A percentile compares a stretch with the other conserved stretches of the same genome.
Evolutionary conservation across 1,284 basidiomycete species (phyloP).

Genomic region (Cystobasidiaceae sp.): DNA sequence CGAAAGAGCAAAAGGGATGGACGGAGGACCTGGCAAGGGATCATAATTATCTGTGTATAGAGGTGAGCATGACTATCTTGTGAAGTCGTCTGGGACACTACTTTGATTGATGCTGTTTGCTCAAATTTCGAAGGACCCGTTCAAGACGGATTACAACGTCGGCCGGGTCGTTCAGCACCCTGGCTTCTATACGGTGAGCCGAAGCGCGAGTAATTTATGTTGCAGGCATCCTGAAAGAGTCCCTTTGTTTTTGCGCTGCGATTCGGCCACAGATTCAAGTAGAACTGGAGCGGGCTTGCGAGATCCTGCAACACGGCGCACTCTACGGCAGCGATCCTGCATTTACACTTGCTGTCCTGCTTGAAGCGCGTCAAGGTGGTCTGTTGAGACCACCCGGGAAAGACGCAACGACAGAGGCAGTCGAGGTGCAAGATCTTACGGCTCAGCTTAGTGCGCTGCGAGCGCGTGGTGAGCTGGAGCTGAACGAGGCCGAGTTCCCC

Average conservation of each 20-base stretch:
- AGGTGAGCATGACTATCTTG: no score
- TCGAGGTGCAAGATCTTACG: no score
- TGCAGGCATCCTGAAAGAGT: no score
- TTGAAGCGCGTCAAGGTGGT: not conserved
- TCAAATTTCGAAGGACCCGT: no score
- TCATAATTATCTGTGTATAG: slow-evolving; percentile 11
- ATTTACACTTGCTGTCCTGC: not conserved
- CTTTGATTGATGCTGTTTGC: not conserved
- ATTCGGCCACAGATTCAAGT: not conserved
- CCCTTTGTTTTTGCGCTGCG: no score
- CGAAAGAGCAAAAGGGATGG: slow-evolving; percentile 7
- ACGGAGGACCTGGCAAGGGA: not conserved
- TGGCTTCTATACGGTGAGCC: not conserved
- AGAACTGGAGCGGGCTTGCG: not conserved
- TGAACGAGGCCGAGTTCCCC: no score
- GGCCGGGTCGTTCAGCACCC: not conserved
- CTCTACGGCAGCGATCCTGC: not conserved
- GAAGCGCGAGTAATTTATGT: not conserved
- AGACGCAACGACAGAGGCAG: no score
- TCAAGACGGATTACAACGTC: slow-evolving; percentile 11
- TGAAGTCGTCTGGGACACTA: not conserved
- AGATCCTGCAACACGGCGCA: not conserved
- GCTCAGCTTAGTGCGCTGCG: no score
- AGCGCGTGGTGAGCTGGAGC: no score
- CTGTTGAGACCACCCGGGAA: no score